Evolutionary conservation across 2,329 filamentous ascomycete species (phyloP).

Genomic region (Cryphonectria carpinicola): DNA sequence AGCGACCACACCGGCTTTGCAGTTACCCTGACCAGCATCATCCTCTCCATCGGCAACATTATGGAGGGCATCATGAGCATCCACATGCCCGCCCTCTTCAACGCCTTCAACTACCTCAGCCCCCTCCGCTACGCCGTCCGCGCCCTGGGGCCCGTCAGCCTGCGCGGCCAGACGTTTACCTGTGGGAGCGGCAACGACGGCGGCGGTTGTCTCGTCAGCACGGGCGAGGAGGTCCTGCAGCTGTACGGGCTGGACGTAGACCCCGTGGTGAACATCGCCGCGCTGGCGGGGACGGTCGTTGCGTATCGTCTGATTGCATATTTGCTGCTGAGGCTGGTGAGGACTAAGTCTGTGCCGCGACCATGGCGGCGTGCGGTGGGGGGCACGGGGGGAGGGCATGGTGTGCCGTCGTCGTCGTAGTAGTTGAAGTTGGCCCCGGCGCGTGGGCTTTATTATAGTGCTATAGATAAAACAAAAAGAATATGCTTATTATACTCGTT

Average conservation of each 20-base stretch:
- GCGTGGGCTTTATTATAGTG: neutral
- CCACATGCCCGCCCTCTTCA: conserved; percentile 67
- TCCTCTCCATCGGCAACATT: conserved; percentile 71
- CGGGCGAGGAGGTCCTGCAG: conserved; percentile 67
- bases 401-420: neutral
- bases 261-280: conserved; percentile 63
- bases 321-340: conserved; percentile 56
- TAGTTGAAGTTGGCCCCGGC: neutral
- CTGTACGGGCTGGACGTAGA: conserved; percentile 69
- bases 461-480: neutral
- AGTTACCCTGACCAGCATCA: conserved; percentile 71
- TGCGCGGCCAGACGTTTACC: conserved; percentile 64
- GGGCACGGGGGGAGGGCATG: neutral
- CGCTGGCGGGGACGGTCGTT: conserved; percentile 64
- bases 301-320: conserved; percentile 69
- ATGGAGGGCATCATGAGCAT: conserved; percentile 75
- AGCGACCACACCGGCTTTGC: conserved; percentile 72
- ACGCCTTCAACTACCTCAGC: conserved; percentile 71
- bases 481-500: neutral
- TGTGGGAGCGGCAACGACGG: conserved; percentile 64
- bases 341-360: conserved; percentile 47
- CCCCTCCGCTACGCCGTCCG: conserved; percentile 72
- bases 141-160: conserved; percentile 68
- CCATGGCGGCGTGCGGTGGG: neutral
- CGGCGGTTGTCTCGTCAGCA: conserved; percentile 67